Conservation (phyloP, 169 alveolate genomes). For the Prorocentrum cordatum region DNA sequence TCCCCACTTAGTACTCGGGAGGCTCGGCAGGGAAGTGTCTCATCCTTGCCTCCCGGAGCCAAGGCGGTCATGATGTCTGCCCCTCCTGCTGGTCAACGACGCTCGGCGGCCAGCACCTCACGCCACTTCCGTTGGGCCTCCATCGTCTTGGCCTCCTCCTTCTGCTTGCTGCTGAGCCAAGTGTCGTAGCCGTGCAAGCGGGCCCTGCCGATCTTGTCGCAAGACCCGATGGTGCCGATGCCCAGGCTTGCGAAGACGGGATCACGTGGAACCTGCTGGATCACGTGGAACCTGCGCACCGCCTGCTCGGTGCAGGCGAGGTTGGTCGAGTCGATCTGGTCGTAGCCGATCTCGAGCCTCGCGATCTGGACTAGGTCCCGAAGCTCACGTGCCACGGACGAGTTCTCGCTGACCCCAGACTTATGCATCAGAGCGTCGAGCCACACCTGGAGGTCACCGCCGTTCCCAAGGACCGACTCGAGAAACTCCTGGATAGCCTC, state of each 20-base stretch:
- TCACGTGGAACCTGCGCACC: neutral
- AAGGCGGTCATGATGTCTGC: too few species aligned
- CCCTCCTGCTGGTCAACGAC: too few species aligned
- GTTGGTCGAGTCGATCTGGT: conserved; percentile 11
- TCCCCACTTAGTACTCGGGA: too few species aligned
- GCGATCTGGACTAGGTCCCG: neutral
- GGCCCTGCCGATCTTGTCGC: conserved; percentile 13
- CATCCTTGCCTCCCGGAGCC: too few species aligned
- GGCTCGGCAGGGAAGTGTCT: too few species aligned
- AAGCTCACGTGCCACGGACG: neutral
- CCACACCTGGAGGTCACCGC: neutral
- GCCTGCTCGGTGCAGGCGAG: neutral
- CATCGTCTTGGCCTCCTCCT: conserved; percentile 13
- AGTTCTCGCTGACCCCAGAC: neutral
- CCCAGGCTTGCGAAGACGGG: conserved; percentile 20
- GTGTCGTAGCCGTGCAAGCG: neutral
- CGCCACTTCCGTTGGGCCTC: neutral
- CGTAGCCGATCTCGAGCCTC: neutral
- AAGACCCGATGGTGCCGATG: neutral
- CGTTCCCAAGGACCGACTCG: conserved; percentile 1
- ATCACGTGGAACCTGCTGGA: neutral
- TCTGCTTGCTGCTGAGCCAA: conserved; percentile 12
- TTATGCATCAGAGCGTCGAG: neutral
- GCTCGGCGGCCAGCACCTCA: neutral
- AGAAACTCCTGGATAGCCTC: neutral